Conservation (phyloP, 1,284 basidiomycete genomes). For the Ceratobasidium sp. region DNA sequence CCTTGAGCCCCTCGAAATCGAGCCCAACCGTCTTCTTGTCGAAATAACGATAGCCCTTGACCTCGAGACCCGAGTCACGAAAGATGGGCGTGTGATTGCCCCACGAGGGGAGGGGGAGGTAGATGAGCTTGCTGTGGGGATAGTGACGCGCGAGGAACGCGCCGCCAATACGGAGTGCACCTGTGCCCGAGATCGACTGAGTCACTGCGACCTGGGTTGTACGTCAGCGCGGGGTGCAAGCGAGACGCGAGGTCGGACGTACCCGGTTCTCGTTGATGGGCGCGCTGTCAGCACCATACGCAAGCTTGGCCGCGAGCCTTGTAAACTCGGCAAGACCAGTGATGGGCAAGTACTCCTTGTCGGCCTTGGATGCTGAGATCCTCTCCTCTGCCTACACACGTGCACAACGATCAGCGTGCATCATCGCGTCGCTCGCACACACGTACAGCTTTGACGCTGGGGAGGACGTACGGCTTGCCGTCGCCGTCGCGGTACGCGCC, state of each 20-base stretch:
- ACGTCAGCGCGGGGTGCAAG: conserved; percentile 44
- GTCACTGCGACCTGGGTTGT: conserved; percentile 84
- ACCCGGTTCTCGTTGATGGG: conserved; percentile 83
- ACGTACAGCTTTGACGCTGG: conserved; percentile 85
- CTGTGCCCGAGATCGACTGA: conserved; percentile 98
- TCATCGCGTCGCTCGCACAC: neutral
- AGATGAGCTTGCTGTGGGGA: conserved; percentile 88
- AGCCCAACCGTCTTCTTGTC: conserved; percentile 94
- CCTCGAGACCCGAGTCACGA: conserved; percentile 89
- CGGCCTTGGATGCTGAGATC: conserved; percentile 73
- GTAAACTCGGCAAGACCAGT: conserved; percentile 91
- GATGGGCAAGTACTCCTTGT: conserved; percentile 99
- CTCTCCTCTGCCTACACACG: conserved; percentile 78
- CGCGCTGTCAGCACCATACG: conserved; percentile 86
- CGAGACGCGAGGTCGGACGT: conserved; percentile 53
- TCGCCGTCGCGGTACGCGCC: conserved; percentile 94
- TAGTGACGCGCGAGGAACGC: conserved; percentile 94
- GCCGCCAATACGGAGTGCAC: conserved; percentile 95
- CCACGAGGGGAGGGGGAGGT: conserved; percentile 96
- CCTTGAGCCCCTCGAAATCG: conserved; percentile 92
- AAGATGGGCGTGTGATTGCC: conserved; percentile 88
- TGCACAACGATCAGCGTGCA: neutral
- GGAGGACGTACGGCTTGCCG: conserved; percentile 95
- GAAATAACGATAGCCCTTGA: conserved; percentile 94
- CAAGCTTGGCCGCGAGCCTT: conserved; percentile 88